phyloP scores from a whole-genome alignment of 176 grass and related monocot genomes.

The Oryza punctata region DNA sequence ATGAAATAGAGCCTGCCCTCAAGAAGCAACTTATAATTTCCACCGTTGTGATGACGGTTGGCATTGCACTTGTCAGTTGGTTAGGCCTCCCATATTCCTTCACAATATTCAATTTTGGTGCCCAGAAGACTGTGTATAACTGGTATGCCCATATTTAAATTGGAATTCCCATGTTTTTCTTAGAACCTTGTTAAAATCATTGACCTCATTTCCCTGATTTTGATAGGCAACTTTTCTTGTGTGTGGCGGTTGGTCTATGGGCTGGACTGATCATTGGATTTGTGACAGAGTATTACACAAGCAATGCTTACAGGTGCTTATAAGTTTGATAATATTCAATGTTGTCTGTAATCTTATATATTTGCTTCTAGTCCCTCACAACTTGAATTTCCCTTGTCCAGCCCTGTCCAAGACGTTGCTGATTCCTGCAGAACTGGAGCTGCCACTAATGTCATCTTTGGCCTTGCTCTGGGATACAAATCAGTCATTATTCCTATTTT shows the following conservation, averaged over 20 bases:
- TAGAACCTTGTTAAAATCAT: neutral
- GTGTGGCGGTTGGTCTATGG: conserved; percentile 92
- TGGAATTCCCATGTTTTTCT: conserved; percentile 7
- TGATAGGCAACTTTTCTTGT: conserved; percentile 83
- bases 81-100: conserved; percentile 80
- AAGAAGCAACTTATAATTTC: conserved; percentile 86
- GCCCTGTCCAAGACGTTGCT: conserved; percentile 92
- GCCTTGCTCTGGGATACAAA: conserved; percentile 94
- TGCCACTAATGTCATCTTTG: conserved; percentile 91
- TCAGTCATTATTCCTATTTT: conserved; percentile 92
- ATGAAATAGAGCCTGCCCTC: conserved; percentile 81
- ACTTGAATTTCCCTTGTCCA: conserved; percentile 30
- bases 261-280: conserved; percentile 89
- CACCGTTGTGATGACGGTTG: conserved; percentile 77
- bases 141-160: conserved; percentile 50
- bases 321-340: conserved; percentile 18
- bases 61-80: conserved; percentile 91
- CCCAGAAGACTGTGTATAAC: conserved; percentile 86
- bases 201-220: conserved; percentile 35
- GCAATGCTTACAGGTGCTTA: conserved; percentile 86
- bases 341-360: neutral
- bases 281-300: conserved; percentile 93
- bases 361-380: conserved; percentile 23
- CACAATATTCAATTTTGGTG: conserved; percentile 95
- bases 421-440: conserved; percentile 90